Base-by-base conservation (phyloP, 495 filamentous ascomycete species). In the Letharia lupina region DNA sequence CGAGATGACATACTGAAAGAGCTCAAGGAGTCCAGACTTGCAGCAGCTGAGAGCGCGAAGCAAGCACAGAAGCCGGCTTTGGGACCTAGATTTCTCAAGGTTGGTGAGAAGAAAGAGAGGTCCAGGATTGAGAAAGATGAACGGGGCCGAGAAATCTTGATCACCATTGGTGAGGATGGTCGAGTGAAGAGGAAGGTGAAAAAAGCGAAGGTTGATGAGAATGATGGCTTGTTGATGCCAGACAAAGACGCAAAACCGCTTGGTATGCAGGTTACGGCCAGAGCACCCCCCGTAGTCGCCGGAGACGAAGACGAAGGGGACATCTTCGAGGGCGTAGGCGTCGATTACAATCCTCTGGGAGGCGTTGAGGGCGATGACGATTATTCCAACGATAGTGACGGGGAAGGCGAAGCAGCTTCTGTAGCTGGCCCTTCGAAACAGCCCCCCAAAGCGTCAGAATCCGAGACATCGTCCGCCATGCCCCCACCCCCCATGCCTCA, bases 251-350 rank as follows among this genome's bases (percentile, higher is more conserved):
- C 78, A 4, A 82, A 86, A 64, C 87, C 89, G 11, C 77, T 93
- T 11, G 90, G 90, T 0, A 91, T 93, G 86, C 88, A 90, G 61
- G 84, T 95, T 4, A 88, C 87, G 39, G 81, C 76, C 61, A 76
- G 76, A 48, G 72, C 73, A 47, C 76, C 73, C 54, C 31, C 31
- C 9, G 7, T 57, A 40, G 75, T 75, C 41, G 69, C 65, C 2
- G 81, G 81, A 67, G 82, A 85, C 20, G 81, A 81, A 62, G 82
- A 84, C 52, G 83, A 85, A 52, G 81, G 81, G 12, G 87, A 89
- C 62, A 98, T 98, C 33, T 98, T 98, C 72, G 91, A 88, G 59
- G 94, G 89, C 42, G 91, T 85, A 3, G 94, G 89, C 8, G 84
- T 84, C 35, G 91, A 94, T 70, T 98, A 96, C 73, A 83, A 98